Percentiles rank a stretch among this genome's conserved stretches.
phyloP scores from a whole-genome alignment of 1,139 yeast species.

The Protomyces arabidopsidicola region DNA sequence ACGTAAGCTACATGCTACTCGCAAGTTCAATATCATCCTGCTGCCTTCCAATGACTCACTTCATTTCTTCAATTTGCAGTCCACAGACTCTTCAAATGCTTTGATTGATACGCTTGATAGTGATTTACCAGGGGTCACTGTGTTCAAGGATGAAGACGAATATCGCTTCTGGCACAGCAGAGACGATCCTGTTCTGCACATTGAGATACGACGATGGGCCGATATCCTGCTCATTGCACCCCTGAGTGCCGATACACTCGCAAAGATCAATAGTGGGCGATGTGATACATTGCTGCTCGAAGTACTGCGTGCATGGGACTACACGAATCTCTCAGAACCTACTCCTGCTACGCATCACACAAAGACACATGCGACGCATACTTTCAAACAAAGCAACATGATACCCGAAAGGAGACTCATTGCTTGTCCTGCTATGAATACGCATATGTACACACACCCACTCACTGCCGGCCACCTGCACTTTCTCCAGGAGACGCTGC shows the following conservation, averaged over 20 bases:
- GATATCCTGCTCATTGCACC: constrained; percentile 89
- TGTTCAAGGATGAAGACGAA: constrained; percentile 93
- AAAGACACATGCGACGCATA: not conserved
- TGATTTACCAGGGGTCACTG: constrained; percentile 66
- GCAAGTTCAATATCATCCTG: constrained; percentile 49
- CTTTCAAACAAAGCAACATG: not conserved
- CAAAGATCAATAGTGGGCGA: constrained; percentile 84
- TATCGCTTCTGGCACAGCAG: constrained; percentile 57
- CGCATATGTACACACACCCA: constrained; percentile 92
- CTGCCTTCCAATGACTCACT: constrained; percentile 70
- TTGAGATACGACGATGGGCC: constrained; percentile 91
- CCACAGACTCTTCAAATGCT: constrained; percentile 79
- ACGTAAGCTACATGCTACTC: not conserved
- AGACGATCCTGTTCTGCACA: constrained; percentile 73
- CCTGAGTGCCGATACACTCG: constrained; percentile 84
- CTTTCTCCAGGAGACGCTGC: constrained; percentile 56
- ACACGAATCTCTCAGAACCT: constrained; percentile 41
- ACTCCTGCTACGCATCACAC: not conserved
- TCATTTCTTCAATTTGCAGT: constrained; percentile 49
- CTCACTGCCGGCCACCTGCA: constrained; percentile 77
- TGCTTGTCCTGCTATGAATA: constrained; percentile 96
- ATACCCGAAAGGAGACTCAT: constrained; percentile 44
- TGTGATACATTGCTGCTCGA: constrained; percentile 82
- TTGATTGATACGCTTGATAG: constrained; percentile 73
- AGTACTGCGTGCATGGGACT: constrained; percentile 87